phyloP scores from a whole-genome alignment of 441 rosid species.

The Geranium incanum region DNA sequence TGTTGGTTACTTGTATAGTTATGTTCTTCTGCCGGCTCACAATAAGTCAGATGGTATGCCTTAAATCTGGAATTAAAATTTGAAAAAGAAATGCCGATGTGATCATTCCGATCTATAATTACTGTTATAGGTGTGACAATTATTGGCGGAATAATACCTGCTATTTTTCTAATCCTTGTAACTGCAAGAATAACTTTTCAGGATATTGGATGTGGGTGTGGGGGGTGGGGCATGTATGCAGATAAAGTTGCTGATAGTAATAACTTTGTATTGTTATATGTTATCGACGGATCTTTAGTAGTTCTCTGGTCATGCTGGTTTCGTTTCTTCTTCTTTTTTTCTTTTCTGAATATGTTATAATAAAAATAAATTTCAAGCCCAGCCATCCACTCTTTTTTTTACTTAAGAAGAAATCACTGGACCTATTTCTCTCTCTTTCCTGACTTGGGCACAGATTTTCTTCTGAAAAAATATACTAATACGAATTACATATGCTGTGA shows the following conservation, averaged over 20 bases:
- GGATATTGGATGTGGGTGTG: background rate
- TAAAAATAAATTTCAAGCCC: background rate
- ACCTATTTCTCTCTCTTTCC: background rate
- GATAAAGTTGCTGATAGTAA: background rate
- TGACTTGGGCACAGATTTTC: background rate
- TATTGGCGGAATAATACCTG: background rate
- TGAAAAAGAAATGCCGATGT: background rate
- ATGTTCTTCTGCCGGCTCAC: background rate
- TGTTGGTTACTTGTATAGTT: background rate
- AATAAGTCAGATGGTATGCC: background rate
- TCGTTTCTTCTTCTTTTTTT: background rate
- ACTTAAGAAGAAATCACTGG: background rate
- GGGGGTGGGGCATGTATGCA: background rate
- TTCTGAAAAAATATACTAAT: background rate
- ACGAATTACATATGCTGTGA: slow-evolving; percentile 19
- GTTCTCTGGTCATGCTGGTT: background rate
- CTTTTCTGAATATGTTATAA: background rate
- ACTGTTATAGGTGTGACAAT: background rate
- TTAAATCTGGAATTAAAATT: background rate
- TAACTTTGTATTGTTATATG: background rate
- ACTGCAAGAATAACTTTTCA: background rate
- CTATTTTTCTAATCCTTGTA: background rate
- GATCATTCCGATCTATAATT: background rate
- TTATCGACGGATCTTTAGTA: background rate
- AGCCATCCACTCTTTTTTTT: background rate